Base-by-base conservation (phyloP, 352 stramenopile species). In the Pythium utonaiense region DNA sequence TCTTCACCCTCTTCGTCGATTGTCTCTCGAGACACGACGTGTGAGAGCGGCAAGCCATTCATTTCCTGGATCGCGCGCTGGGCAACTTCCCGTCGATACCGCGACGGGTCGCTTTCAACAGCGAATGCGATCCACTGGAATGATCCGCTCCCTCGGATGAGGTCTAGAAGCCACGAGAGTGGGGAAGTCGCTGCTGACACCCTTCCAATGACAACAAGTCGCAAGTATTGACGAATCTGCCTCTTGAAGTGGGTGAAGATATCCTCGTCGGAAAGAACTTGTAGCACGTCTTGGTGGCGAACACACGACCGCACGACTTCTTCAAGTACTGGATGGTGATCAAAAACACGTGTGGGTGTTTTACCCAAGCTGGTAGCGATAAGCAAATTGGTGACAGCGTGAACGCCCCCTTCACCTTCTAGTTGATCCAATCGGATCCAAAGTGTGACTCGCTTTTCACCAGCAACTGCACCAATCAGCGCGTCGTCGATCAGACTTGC, bases 171-270 rank as follows among this genome's bases (percentile, higher is more conserved):
- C n/a, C 24, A 42, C 2, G 7, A 3, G 7, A 13, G 9, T 50
- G 42, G 19, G 12, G 22, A 10, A 24, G 4, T 33, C 22, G 12
- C 40, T 3, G 31, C 42, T 17, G n/a, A 27, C 10, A 24, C 33
- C 28, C 45, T 49, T 17, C 69, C 58, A 6, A 83, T 55, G 16
- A 89, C 38, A 14, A 72, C 83, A 0, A 89, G 24, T 3, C 79
- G 77, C 8, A 89, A 40, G 28, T 87, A 80, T 16, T 66, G 50
- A 24, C 69, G 60, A 3, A 86, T 38, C 9, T 66, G 63, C 7
- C 57, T 50, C 12, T 63, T 64, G 19, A 83, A 73, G 24, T 79
- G 63, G 3, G 27, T 31, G 41, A 77, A 38, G 0, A 76, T 57
- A 9, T 80, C 64, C 3, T 45, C 17, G 16, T 82, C 69, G 1